These are phyloP conservation scores for Cystoisospora suis DNA, from an alignment of 169 alveolate genomes.

Conservation along the genomic window DNA sequence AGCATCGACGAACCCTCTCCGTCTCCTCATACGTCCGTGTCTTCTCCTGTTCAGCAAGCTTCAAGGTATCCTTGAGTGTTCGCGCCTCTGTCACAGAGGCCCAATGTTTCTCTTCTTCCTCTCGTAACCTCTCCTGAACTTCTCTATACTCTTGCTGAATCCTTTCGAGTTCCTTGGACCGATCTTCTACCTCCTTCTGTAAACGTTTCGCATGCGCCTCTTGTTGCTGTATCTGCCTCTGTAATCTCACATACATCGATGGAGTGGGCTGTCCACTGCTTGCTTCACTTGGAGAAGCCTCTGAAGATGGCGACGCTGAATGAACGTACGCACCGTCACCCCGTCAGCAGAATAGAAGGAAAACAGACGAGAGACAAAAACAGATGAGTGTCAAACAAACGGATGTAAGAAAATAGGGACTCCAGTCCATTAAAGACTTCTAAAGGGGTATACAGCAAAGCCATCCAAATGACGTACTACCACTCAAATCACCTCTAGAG, in stretches of 20 bases:
- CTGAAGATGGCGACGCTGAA: neutral
- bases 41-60: neutral
- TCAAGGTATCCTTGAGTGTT: no score
- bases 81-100: no score
- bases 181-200: neutral
- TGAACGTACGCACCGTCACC: no score
- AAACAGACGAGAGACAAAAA: no score
- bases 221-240: neutral
- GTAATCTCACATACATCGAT: neutral
- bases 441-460: neutral
- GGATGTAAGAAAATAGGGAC: neutral
- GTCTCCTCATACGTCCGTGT: neutral
- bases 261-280: slow-evolving; percentile 13
- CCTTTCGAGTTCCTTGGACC: neutral
- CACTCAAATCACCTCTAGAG: no score
- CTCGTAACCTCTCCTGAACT: neutral
- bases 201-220: neutral
- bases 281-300: neutral
- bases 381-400: no score
- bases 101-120: neutral
- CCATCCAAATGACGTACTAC: no score
- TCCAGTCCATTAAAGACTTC: neutral
- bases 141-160: neutral
- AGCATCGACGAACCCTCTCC: neutral
- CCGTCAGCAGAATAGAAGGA: no score